Base-by-base conservation (phyloP, 2,329 filamentous ascomycete species). In the Immersiporthe knoxdaviesiana region DNA sequence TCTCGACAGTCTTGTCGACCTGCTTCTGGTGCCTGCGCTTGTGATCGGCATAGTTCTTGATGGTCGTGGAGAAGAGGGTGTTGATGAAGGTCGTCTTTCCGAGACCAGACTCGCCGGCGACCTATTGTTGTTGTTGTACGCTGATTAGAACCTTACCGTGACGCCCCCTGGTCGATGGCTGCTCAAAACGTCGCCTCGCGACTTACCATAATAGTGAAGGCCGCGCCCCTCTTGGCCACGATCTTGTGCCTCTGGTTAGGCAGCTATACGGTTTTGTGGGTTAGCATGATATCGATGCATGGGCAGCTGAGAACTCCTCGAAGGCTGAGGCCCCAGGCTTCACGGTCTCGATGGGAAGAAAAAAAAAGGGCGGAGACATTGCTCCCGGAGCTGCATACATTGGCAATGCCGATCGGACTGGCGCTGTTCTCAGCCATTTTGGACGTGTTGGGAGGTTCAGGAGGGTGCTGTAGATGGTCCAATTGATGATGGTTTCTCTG, bases 1-100 rank as follows among this genome's bases (percentile, higher is more conserved):
- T 99, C 86, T 99, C 97, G 74, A 99, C 96, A 14, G 96, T 99
- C 89, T 98, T 98, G 86, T 99, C 96, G 76, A 98, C 90, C 87
- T 99, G 96, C 90, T 99, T 99, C 84, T 96, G 93, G 84, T 99
- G 96, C 79, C 96, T 93, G 83, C 94, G 92, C 88, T 97, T 97
- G 89, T 99, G 95, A 84, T 99, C 96, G 88, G 96, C 96, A 83
- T 99, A 99, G 89, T 98, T 99, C 89, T 99, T 99, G 89, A 99
- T 99, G 77, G 96, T 99, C 75, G 97, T 99, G 73, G 96, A 99
- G 88, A 99, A 99, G 72, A 99, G 91, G 71, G 96, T 99, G 90
- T 99, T 99, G 90, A 99, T 98, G 85, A 99, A 99, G 78, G 96
- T 99, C 35, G 97, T 99, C 90, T 99, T 99, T 86, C 96, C 96